These are phyloP conservation scores for Rhododendron ovatum DNA, from an alignment of 148 eudicot genomes.

Conservation along the genomic window DNA sequence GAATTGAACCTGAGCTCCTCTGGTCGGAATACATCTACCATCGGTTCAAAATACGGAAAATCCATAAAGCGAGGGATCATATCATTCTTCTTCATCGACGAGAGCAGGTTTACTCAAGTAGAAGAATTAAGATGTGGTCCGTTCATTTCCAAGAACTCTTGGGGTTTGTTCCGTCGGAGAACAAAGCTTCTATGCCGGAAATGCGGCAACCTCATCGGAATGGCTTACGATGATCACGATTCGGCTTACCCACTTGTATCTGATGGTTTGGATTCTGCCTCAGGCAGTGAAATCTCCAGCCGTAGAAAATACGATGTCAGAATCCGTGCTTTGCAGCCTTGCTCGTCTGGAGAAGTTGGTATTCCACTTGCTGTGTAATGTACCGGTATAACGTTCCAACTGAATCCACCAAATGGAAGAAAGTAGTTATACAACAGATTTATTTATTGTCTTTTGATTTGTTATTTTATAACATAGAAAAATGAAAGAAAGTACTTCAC, in stretches of 20 bases:
- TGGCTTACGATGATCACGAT: constrained; percentile 28
- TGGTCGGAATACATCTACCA: constrained; percentile 53
- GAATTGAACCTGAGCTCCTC: constrained; percentile 68
- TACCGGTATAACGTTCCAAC: not conserved
- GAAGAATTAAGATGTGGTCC: constrained; percentile 63
- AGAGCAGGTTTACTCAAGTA: constrained; percentile 54
- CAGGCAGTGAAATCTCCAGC: constrained; percentile 26
- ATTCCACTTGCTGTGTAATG: constrained; percentile 38
- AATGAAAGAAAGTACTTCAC: not conserved
- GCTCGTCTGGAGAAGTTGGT: constrained; percentile 36
- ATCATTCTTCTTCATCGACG: constrained; percentile 66
- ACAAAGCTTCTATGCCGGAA: constrained; percentile 66
- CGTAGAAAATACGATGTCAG: constrained; percentile 51
- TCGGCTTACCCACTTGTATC: constrained; percentile 36
- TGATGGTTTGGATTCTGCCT: constrained; percentile 33
- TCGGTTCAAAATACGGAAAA: constrained; percentile 70
- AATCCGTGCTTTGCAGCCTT: constrained; percentile 70
- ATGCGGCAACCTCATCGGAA: constrained; percentile 65
- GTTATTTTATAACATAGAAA: not conserved
- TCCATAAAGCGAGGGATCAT: constrained; percentile 66
- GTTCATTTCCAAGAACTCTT: constrained; percentile 43
- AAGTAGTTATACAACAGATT: not conserved
- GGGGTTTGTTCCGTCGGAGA: constrained; percentile 60
- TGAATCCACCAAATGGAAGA: not conserved
- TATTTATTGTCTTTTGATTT: not conserved